Evolutionary conservation across 441 rosid genomes (phyloP), one percentile per base, ranked within the genome.

Genomic region (Capsella rubella): DNA sequence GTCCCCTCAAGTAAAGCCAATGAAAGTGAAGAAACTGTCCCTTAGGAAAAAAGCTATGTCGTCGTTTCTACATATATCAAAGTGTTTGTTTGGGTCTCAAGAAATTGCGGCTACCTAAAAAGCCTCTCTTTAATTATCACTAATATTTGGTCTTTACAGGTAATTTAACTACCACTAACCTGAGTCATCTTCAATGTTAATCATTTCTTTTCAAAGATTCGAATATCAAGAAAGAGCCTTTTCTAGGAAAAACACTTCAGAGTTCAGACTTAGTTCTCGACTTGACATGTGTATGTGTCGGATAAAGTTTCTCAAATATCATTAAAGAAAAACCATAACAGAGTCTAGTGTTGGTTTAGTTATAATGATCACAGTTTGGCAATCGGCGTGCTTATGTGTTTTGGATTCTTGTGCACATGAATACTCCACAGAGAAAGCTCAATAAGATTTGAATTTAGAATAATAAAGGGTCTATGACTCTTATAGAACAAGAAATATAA

Each of bases 31-130:
- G 66, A 7, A 45, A 13, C 56, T 74, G 67, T 58, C 64, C 11
- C 40, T 3, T 1, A 45, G 5, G 61, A 62, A 29, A 47, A 47
- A 62, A 28, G 57, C 9, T 68, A 34, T 42, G 64, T 75, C 35
- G 21, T 69, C 43, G 37, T 31, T 21, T 32, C 52, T 76, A 69
- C 54, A 64, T 18, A 32, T 62, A 71, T 57, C 63, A 59, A 66
- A 65, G 3, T 50, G 18, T 29, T 50, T 67, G 77, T 78, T 78
- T 72, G 77, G 39, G 81, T 78, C 81, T 78, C 81, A 78, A 78
- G 81, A 78, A 72, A 78, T 53, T 78, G 78, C 81, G 81, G 78
- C 81, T 78, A 21, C 70, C 78, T 60, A 61, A 67, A 78, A 78
- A 67, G 71, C 39, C 34, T 31, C 12, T 21, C 29, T 18, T 77